phyloP scores from a whole-genome alignment of 2,329 filamentous ascomycete genomes.

The Dissoconium aciculare region DNA sequence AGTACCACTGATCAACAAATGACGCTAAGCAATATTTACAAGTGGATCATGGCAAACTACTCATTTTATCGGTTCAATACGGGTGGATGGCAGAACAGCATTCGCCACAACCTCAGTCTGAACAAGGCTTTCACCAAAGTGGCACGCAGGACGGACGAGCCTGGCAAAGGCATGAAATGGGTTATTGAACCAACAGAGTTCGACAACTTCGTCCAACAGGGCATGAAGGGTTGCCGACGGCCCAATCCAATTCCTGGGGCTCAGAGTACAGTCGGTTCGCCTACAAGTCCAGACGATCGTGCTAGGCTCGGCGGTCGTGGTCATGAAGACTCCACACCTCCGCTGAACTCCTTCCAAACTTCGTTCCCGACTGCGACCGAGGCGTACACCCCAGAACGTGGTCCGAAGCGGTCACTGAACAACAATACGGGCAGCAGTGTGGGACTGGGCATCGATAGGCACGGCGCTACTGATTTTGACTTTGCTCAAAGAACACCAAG shows the following conservation, averaged over 20 bases:
- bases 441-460: constrained; percentile 20
- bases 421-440: constrained; percentile 12
- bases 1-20: constrained; percentile 75
- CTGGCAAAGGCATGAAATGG: constrained; percentile 99
- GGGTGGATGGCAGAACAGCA: constrained; percentile 95
- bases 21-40: constrained; percentile 84
- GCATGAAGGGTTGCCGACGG: constrained; percentile 30
- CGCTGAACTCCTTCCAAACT: constrained; percentile 24
- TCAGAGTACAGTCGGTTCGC: constrained; percentile 27
- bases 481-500: constrained; percentile 20
- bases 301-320: constrained; percentile 31
- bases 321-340: constrained; percentile 28
- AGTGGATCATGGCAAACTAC: constrained; percentile 79
- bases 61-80: constrained; percentile 81
- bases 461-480: constrained; percentile 16
- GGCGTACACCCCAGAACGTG: constrained; percentile 41
- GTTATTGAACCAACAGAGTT: constrained; percentile 71
- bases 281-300: constrained; percentile 41
- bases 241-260: constrained; percentile 22
- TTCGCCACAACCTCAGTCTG: constrained; percentile 86
- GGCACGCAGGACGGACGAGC: constrained; percentile 80
- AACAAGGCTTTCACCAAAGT: constrained; percentile 94
- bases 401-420: constrained; percentile 27
- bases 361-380: constrained; percentile 36
- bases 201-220: constrained; percentile 73